These are phyloP conservation scores for Alloascoidea hylecoeti DNA, from an alignment of 805 yeast genomes.

Conservation along the genomic window DNA sequence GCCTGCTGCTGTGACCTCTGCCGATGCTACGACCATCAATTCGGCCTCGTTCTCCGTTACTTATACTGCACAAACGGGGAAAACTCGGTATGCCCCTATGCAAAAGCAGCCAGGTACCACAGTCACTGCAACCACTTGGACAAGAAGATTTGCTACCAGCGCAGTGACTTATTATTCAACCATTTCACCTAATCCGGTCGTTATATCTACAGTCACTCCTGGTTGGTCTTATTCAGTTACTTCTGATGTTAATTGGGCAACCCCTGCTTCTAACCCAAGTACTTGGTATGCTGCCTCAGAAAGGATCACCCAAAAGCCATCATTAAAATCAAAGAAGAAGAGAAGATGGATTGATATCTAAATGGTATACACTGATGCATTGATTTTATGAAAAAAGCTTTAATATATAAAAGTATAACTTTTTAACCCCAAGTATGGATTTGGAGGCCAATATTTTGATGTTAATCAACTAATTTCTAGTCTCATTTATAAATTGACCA, in stretches of 20 bases:
- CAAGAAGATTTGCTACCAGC: conserved; percentile 53
- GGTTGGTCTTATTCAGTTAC: conserved; percentile 68
- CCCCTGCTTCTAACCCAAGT: conserved; percentile 54
- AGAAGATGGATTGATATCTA: conserved; percentile 6
- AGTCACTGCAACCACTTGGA: conserved; percentile 49
- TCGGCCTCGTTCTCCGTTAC: conserved; percentile 50
- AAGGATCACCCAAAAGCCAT: neutral
- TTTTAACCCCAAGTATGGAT: too few species aligned
- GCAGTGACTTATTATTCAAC: conserved; percentile 49
- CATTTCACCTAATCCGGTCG: conserved; percentile 24
- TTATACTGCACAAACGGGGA: conserved; percentile 70
- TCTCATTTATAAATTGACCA: too few species aligned
- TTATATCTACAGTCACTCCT: conserved; percentile 61
- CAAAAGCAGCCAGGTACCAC: conserved; percentile 71
- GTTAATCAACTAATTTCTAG: too few species aligned
- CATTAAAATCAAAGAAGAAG: neutral
- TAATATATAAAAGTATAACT: too few species aligned
- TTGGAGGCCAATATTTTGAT: too few species aligned
- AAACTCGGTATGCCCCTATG: conserved; percentile 81
- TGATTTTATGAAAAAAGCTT: too few species aligned
- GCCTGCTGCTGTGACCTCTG: conserved; percentile 24
- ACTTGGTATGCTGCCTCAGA: neutral
- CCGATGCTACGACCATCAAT: conserved; percentile 22
- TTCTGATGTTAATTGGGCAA: conserved; percentile 54
- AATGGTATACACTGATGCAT: too few species aligned